Evolutionary conservation across 371 early-diverging fungal genomes (phyloP), one percentile per base, ranked within the genome.

Genomic region (Choanephora cucurbitarum): DNA sequence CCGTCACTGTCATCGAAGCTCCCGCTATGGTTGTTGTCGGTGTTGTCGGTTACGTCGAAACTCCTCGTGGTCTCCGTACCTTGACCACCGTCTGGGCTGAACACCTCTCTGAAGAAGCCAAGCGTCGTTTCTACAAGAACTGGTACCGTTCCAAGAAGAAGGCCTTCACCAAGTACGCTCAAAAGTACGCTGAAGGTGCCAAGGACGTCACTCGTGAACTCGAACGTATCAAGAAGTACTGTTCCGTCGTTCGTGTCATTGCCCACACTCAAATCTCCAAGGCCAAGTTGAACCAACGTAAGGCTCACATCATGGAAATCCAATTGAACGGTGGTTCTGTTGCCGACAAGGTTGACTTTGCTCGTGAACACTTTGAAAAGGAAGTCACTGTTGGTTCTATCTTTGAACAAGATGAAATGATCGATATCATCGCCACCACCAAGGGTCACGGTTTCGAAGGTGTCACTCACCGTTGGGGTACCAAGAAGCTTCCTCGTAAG

Each of bases 381-480:
- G 90, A 89, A 56, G 86, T 99, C 62, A 78, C 85, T 47, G 85
- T 99, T 69, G 66, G 74, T 58, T 89, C 95, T 55, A 89, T 99
- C 70, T 98, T 99, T 80, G 91, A 90, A 74, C 91, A 93, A 83
- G 93, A 99, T 79, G 99, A 99, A 85, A 93, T 97, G 89, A 90
- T 99, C 63, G 99, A 99, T 83, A 83, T 95, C 70, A 98, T 99
- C 72, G 99, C 96, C 68, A 95, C 99, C 53, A 99, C 99, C 82
- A 97, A 99, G 89, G 99, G 99, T 91, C 92, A 99, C 81, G 99
- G 99, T 86, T 97, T 92, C 85, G 94, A 95, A 85, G 89, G 99
- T 86, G 97, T 97, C 71, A 97, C 99, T 62, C 92, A 92, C 75
- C 97, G 99, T 91, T 99, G 98, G 98, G 99, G 99, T 73, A 96